Evolutionary conservation across 352 stramenopile species (phyloP), one percentile per base, ranked within the genome.

Genomic region (Phytophthora hybrid): DNA sequence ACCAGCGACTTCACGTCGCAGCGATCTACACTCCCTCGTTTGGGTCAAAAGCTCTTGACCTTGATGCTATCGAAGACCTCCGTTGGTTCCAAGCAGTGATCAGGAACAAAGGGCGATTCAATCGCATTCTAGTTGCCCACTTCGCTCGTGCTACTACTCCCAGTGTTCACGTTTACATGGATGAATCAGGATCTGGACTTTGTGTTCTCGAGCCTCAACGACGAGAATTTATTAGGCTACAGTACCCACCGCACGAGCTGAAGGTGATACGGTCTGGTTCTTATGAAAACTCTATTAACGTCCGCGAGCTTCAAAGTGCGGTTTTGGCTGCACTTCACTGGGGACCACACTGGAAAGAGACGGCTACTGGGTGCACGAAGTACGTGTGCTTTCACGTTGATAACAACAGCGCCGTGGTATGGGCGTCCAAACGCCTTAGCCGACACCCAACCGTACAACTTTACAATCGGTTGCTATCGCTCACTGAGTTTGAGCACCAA

Each of bases 121-220:
- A 74, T 14, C 1, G 18, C 0, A 69, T 78, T 29, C 51, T 60
- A 14, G 46, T 78, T 1, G 46, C 21, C 0, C 66, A 71, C 16
- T 55, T 74, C 19, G 49, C 60, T 1, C 0, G 13, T 0, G 21
- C 31, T 5, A 7, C 55, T 1, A 11, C 5, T 0, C 59, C 74
- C 0, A 49, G n/a, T 18, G 31, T 76, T 0, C 66, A 81, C 32
- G 18, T 81, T 0, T 71, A 61, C 44, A 78, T 75, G 70, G 66
- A 72, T 23, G 70, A 69, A 0, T 73, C 53, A 0, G 47, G 59
- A 14, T 26, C n/a, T 0, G 74, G 74, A 4, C 13, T 81, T 2
- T 76, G 70, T 23, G 47, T 53, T 18, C 47, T 78, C 1, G 54
- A 76, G 1, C 69, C 74, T 0, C 32, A 41, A 7, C 39, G 29